Conservation (phyloP, 176 grass and related monocot species). For the Eleusine indica region DNA sequence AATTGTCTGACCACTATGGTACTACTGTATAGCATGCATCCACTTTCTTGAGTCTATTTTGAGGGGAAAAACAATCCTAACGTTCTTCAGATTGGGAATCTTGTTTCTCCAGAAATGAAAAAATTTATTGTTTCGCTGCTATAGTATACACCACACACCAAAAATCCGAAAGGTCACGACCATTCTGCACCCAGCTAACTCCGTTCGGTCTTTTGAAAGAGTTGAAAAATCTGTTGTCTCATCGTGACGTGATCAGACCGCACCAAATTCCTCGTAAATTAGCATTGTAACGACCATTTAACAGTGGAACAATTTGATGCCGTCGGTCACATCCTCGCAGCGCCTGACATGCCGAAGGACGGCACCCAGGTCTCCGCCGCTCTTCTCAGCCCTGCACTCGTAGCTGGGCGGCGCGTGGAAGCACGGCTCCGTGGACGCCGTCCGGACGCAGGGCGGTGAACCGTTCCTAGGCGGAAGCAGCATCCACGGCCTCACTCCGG, state of each 20-base stretch:
- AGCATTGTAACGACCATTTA: too few species aligned
- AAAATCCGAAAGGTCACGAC: too few species aligned
- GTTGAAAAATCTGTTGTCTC: not conserved
- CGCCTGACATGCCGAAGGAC: conserved; percentile 51
- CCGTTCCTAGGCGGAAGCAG: conserved; percentile 42
- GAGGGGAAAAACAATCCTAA: too few species aligned
- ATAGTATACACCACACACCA: too few species aligned
- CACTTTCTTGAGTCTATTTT: not conserved
- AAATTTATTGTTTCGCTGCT: not conserved
- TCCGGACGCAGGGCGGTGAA: conserved; percentile 39
- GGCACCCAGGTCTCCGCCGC: conserved; percentile 45
- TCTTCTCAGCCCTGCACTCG: conserved; percentile 60
- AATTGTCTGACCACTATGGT: not conserved
- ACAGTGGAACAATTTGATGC: conserved; percentile 53
- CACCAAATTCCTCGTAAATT: not conserved
- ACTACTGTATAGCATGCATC: not conserved
- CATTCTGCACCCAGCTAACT: too few species aligned
- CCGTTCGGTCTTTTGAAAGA: not conserved
- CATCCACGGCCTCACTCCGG: conserved; percentile 59
- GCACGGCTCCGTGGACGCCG: conserved; percentile 85
- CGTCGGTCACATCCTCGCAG: conserved; percentile 60
- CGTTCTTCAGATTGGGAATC: not conserved
- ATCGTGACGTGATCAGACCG: not conserved
- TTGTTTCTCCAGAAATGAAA: not conserved
- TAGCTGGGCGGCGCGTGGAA: conserved; percentile 60